Evolutionary conservation across 495 filamentous ascomycete genomes (phyloP).

Genomic region (Podospora australis): DNA sequence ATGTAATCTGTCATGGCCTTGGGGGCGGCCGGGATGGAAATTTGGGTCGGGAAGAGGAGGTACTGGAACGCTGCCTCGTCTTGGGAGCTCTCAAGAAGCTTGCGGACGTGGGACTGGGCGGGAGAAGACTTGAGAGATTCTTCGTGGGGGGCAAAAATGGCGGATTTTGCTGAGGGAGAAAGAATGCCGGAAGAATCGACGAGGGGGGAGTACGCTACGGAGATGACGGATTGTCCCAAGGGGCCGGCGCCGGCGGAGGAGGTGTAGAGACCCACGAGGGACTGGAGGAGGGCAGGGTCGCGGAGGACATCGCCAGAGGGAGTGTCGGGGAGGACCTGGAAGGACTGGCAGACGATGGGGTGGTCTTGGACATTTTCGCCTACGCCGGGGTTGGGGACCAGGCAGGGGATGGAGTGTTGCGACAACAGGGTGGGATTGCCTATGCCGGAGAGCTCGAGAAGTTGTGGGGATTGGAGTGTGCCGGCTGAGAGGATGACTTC

Average conservation of each 20-base stretch:
- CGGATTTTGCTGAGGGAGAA: conserved; percentile 19
- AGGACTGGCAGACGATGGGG: conserved; percentile 30
- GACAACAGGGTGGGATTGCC: conserved; percentile 61
- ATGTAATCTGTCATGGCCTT: conserved; percentile 31
- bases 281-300: conserved; percentile 31
- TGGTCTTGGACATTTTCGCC: conserved; percentile 61
- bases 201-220: conserved; percentile 37
- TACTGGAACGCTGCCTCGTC: conserved; percentile 31
- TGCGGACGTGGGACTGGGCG: conserved; percentile 16
- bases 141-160: conserved; percentile 20
- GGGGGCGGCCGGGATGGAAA: conserved; percentile 26
- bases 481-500: conserved; percentile 58
- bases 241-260: conserved; percentile 23
- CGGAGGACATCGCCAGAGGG: conserved; percentile 39
- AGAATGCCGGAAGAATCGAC: conserved; percentile 31
- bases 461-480: conserved; percentile 51
- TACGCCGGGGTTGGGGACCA: conserved; percentile 68
- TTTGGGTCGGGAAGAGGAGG: conserved; percentile 33
- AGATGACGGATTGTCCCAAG: conserved; percentile 34
- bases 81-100: conserved; percentile 25
- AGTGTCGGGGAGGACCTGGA: conserved; percentile 35
- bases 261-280: conserved; percentile 32
- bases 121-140: conserved; percentile 7
- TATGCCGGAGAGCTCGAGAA: conserved; percentile 68
- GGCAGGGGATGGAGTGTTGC: conserved; percentile 57